Evolutionary conservation across 2,329 filamentous ascomycete genomes (phyloP), one percentile per base, ranked within the genome.

Genomic region (Cladophialophora carrionii): DNA sequence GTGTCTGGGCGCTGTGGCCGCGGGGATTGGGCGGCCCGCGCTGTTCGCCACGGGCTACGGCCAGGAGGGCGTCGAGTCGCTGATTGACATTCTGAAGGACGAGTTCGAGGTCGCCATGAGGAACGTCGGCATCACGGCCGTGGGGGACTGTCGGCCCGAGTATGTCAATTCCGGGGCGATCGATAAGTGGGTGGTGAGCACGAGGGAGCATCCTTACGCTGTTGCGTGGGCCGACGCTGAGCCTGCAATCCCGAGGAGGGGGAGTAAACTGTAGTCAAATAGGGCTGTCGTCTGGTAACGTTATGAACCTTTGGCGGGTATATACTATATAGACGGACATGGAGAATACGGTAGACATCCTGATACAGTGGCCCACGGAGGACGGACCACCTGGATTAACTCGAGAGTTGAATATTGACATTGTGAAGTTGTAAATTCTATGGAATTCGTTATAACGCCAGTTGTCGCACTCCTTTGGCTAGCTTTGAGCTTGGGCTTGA

Each of bases 21-120:
- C 85, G 3, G 82, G 83, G 0, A 78, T 86, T 57, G 84, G 83
- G 0, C 74, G 84, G 14, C 83, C 82, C 17, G 82, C 82, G 64
- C 73, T 86, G 6, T 86, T 83, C 68, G 81, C 82, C 1, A 75
- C 83, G 29, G 81, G 81, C 3, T 85, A 85, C 65, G 83, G 84
- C 4, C 81, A 84, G 70, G 81, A 81, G 62, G 83, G 83, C 1
- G 81, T 84, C 20, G 82, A 84, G 70, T 81, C 84, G 73, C 75
- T 84, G 64, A 80, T 84, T 61, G 81, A 83, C 65, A 84, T 81
- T 48, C 75, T 81, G 72, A 77, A 74, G 71, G 79, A 82, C 65
- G 81, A 83, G 65, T 72, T 83, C 24, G 79, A 82, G 70, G 80
- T 79, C 22, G 76, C 79, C 0, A 82, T 83, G 81, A 76, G 78